Base-by-base conservation (phyloP, 176 grass and related monocot genomes). In the Carex myosuroides region DNA sequence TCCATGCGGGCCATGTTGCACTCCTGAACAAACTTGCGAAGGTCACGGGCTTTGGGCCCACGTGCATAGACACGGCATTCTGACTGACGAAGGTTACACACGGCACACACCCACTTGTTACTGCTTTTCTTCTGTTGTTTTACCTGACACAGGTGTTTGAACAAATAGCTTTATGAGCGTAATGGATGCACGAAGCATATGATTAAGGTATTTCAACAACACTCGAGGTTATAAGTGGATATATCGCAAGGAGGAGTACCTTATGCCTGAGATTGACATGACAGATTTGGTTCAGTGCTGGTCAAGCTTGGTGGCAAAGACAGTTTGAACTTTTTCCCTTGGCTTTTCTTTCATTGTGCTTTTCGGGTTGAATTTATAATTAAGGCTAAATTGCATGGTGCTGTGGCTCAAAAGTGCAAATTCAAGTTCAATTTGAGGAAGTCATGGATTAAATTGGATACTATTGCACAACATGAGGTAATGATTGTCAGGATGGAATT, bases 71-170 rank as follows among this genome's bases (percentile, higher is more conserved):
- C 75, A 60, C 81, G 83, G 62, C 88, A 82, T 66, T 91, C 84
- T 56, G 92, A 94, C 89, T 97, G 94, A 76, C 87, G 81, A 83
- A 91, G 87, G 85, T 97, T 97, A 79, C 95, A 97, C 37, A 97
- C 90, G 71, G 52, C 90, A 84, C 95, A 97, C 14, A 88, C 89
- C 95, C 95, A 97, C 52, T 91, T 97, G 87, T 85, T 88, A 88
- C 39, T 87, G 79, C 90, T 90, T 71, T 92, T 97, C 88, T 89
- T 92, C 90, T 92, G 85, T 88, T 87, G 94, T 91, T 97, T 97
- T 57, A 94, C 94, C 94, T 97, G 88, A 74, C 46, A 26, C 21
- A 33, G 22, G 29, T 13, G 32, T 55, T 76, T 56, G 73, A 70
- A 77, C 48, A 71, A 46, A 44, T 11, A 77, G 5, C 26, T 77